Conservation (phyloP, 148 eudicot genomes). For the Fagopyrum esculentum region DNA sequence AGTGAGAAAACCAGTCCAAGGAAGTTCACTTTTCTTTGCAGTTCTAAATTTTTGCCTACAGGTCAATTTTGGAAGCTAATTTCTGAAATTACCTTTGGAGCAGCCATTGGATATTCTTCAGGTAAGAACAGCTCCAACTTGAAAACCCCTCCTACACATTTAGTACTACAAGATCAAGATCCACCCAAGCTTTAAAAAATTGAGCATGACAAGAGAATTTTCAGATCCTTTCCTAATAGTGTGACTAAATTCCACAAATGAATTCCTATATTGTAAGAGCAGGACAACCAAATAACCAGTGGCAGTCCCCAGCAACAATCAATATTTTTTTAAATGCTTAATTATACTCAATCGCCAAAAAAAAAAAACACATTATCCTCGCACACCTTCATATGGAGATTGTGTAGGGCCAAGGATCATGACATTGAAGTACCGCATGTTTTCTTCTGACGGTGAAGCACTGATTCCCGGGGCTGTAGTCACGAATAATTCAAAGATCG, state of each 20-base stretch:
- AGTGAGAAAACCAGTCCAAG: neutral
- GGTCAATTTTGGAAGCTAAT: neutral
- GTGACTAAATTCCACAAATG: neutral
- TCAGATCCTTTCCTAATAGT: neutral
- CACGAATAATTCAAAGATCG: slow-evolving; percentile 15
- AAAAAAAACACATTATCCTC: neutral
- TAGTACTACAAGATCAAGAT: slow-evolving; percentile 3
- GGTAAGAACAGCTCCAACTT: slow-evolving; percentile 96
- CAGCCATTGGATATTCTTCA: slow-evolving; percentile 99
- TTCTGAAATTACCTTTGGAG: slow-evolving; percentile 66
- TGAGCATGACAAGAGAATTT: slow-evolving; percentile 2
- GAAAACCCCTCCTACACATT: slow-evolving; percentile 80
- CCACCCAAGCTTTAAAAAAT: neutral
- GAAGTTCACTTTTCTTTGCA: neutral
- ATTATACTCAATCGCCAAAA: neutral
- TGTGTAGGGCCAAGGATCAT: slow-evolving; percentile 98
- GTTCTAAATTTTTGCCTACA: neutral
- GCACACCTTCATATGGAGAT: slow-evolving; percentile 93
- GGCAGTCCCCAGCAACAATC: neutral
- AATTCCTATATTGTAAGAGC: neutral
- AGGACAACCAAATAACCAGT: neutral
- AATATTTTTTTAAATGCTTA: neutral
- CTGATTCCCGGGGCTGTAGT: slow-evolving; percentile 94
- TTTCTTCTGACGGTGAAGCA: slow-evolving; percentile 95
- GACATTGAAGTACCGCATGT: slow-evolving; percentile 93